These are phyloP conservation scores for Micractinium sp. DNA, from an alignment of 139 green algal species.

Conservation along the genomic window DNA sequence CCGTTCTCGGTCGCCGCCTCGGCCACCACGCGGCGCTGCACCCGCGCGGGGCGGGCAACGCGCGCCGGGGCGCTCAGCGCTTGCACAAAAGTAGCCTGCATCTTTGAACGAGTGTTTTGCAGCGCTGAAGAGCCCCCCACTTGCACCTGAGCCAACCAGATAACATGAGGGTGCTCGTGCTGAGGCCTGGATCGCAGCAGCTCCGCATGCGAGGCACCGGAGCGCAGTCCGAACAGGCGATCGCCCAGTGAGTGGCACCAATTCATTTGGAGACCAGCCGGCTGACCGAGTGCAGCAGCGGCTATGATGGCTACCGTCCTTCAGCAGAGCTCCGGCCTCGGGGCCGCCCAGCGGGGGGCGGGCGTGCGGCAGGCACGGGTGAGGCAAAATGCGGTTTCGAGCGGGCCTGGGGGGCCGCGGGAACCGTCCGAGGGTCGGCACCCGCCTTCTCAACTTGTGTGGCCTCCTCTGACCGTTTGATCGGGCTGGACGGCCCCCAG, in stretches of 20 bases:
- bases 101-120: neutral
- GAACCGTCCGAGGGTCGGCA: too few species aligned
- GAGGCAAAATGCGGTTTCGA: neutral
- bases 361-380: neutral
- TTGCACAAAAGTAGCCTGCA: neutral
- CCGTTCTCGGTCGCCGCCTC: constrained; percentile 25
- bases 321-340: neutral
- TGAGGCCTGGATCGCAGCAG: too few species aligned
- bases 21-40: neutral
- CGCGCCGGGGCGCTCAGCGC: neutral
- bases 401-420: neutral
- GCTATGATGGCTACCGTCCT: neutral
- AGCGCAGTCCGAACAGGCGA: too few species aligned
- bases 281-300: too few species aligned
- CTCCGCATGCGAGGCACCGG: too few species aligned
- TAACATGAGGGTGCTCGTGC: too few species aligned
- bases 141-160: too few species aligned
- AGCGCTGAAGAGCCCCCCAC: too few species aligned
- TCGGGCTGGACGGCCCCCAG: neutral
- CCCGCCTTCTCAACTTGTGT: too few species aligned
- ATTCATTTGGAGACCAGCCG: too few species aligned
- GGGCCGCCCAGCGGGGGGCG: neutral
- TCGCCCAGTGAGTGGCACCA: too few species aligned
- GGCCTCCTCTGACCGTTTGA: too few species aligned
- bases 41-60: neutral